These are phyloP conservation scores for Erigeron philadelphicus DNA, from an alignment of 140 eudicot species.

Conservation along the genomic window DNA sequence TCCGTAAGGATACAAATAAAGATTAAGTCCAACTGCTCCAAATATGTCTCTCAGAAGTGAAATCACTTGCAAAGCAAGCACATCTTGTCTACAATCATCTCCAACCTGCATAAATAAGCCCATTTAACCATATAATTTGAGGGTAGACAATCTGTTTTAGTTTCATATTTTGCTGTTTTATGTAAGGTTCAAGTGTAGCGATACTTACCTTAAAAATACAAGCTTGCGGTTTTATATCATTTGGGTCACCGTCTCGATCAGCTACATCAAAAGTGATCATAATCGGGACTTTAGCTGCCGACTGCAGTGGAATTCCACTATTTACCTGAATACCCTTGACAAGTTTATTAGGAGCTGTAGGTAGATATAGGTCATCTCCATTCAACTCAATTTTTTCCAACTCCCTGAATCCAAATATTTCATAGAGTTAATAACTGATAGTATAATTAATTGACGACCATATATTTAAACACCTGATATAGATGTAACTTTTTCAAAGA, in stretches of 20 bases:
- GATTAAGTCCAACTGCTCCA: slow-evolving; percentile 71
- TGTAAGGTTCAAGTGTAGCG: slow-evolving; percentile 7
- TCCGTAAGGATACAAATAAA: slow-evolving; percentile 91
- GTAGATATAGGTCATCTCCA: slow-evolving; percentile 91
- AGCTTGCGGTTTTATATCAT: slow-evolving; percentile 83
- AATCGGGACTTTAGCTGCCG: slow-evolving; percentile 99
- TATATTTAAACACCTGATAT: slow-evolving; percentile 2
- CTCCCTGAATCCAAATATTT: slow-evolving; percentile 50
- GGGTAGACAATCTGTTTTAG: slow-evolving; percentile 5
- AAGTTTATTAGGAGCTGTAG: slow-evolving; percentile 87
- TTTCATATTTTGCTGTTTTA: neutral
- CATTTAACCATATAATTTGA: slow-evolving; percentile 9
- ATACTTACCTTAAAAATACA: slow-evolving; percentile 81
- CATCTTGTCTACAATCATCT: slow-evolving; percentile 98
- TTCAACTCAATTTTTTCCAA: slow-evolving; percentile 75
- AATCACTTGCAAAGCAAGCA: slow-evolving; percentile 96
- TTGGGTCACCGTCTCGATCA: slow-evolving; percentile 68
- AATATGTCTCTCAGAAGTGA: slow-evolving; percentile 86
- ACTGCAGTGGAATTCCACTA: slow-evolving; percentile 97
- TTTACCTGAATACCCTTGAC: slow-evolving; percentile 91
- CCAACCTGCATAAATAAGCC: slow-evolving; percentile 60
- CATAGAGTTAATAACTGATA: neutral
- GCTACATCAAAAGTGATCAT: slow-evolving; percentile 97
- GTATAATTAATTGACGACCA: neutral
- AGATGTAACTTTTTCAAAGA: too few relatives aligned